Evolutionary conservation across 352 stramenopile genomes (phyloP).

Genomic region (Globisporangium acanthophoron): DNA sequence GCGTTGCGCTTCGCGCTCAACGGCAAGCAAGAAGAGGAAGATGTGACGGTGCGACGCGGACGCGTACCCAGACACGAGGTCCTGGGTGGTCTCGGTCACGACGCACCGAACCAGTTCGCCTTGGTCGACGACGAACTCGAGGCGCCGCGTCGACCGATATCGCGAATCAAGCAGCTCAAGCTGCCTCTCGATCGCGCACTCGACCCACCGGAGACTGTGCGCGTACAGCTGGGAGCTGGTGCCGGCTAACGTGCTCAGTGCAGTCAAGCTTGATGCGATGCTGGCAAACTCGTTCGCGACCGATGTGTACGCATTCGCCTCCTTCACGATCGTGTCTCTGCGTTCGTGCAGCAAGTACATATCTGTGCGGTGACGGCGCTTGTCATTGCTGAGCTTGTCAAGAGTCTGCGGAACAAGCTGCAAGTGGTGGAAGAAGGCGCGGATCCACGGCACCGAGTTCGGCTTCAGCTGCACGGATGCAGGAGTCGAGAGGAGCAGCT

Average conservation of each 20-base stretch:
- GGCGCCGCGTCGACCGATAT: background rate
- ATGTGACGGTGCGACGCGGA: constrained; percentile 24
- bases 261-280: constrained; percentile 16
- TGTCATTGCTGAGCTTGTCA: constrained; percentile 1
- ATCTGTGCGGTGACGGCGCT: constrained; percentile 6
- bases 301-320: background rate
- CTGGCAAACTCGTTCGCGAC: constrained; percentile 9
- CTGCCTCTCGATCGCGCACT: constrained; percentile 9
- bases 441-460: constrained; percentile 2
- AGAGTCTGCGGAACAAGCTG: background rate
- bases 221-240: constrained; percentile 21
- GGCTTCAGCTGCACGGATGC: background rate
- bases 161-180: background rate
- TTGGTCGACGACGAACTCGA: background rate
- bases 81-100: constrained; percentile 2
- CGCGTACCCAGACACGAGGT: constrained; percentile 13
- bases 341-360: constrained; percentile 8
- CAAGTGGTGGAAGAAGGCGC: constrained; percentile 8
- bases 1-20: constrained; percentile 8
- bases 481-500: background rate
- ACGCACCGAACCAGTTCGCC: background rate
- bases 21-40: constrained; percentile 19
- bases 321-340: background rate
- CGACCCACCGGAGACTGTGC: constrained; percentile 24
- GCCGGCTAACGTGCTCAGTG: constrained; percentile 16